Evolutionary conservation across 192 early-diverging fungal species (phyloP).

Genomic region (Funneliformis mosseae): DNA sequence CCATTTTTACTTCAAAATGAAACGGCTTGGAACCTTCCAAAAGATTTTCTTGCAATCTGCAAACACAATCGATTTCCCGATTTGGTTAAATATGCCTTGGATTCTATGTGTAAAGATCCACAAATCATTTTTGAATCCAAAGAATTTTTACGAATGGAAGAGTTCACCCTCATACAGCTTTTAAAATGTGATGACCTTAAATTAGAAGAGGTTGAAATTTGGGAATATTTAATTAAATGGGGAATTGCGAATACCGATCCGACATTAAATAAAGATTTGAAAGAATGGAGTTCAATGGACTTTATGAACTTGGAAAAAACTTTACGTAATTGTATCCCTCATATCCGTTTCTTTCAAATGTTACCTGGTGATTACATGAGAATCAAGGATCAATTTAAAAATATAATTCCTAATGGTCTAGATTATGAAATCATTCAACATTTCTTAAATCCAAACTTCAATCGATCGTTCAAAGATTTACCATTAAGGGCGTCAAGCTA

Average conservation of each 20-base stretch:
- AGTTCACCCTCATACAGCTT: neutral
- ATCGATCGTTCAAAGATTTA: neutral
- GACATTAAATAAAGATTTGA: neutral
- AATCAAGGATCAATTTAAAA: neutral
- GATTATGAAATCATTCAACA: neutral
- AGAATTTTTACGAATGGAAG: neutral
- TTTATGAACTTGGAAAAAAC: neutral
- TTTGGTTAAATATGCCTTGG: neutral
- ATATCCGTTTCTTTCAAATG: neutral
- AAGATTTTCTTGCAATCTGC: neutral
- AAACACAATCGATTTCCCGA: neutral
- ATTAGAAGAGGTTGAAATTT: slow-evolving; percentile 19
- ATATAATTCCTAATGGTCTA: neutral
- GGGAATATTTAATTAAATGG: slow-evolving; percentile 25
- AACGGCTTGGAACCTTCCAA: neutral
- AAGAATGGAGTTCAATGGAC: neutral
- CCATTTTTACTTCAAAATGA: slow-evolving; percentile 5
- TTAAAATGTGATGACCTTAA: neutral
- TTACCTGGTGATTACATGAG: neutral
- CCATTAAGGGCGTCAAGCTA: neutral
- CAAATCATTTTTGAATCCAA: neutral
- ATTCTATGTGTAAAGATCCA: neutral
- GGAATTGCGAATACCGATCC: neutral
- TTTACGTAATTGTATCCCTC: neutral
- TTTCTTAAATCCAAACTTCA: neutral